A percentile compares a stretch with the other conserved stretches of the same genome.
Conservation (phyloP, 2,329 filamentous ascomycete species). For the Aspergillus uvarum region DNA sequence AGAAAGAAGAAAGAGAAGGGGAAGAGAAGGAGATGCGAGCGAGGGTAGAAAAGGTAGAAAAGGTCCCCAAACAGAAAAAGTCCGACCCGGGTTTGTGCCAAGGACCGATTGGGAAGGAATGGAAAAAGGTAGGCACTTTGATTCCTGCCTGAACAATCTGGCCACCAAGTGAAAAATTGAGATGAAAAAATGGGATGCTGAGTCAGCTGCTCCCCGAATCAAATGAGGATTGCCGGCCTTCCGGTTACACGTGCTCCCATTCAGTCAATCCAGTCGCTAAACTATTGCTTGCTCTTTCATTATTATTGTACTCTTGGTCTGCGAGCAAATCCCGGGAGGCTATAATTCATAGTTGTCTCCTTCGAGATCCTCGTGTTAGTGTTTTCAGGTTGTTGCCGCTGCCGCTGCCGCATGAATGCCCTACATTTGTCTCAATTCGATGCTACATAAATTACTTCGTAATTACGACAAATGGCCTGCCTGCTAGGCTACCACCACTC, state of each 20-base stretch:
- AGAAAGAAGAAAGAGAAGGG: conserved; percentile 20
- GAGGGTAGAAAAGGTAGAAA: conserved; percentile 15
- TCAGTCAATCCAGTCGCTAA: background rate
- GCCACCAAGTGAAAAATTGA: background rate
- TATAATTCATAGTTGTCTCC: background rate
- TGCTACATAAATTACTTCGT: background rate
- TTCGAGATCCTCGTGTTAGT: no score
- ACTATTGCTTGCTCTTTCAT: background rate
- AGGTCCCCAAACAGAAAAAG: conserved; percentile 25
- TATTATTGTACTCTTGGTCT: background rate
- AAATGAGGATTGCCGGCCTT: background rate
- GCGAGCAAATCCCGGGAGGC: background rate
- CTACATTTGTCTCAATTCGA: background rate
- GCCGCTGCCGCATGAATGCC: background rate
- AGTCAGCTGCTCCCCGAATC: background rate
- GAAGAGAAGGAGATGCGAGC: conserved; percentile 21
- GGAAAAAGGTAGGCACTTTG: background rate
- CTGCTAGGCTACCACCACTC: no score
- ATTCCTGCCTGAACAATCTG: background rate
- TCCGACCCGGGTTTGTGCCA: conserved; percentile 22
- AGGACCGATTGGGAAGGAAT: conserved; percentile 15
- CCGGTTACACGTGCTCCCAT: background rate
- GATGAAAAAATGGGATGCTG: background rate
- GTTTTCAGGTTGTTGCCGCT: no score
- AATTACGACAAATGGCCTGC: background rate